These are phyloP conservation scores for Agrocybe praecox DNA, from an alignment of 768 basidiomycete species.

Conservation along the genomic window DNA sequence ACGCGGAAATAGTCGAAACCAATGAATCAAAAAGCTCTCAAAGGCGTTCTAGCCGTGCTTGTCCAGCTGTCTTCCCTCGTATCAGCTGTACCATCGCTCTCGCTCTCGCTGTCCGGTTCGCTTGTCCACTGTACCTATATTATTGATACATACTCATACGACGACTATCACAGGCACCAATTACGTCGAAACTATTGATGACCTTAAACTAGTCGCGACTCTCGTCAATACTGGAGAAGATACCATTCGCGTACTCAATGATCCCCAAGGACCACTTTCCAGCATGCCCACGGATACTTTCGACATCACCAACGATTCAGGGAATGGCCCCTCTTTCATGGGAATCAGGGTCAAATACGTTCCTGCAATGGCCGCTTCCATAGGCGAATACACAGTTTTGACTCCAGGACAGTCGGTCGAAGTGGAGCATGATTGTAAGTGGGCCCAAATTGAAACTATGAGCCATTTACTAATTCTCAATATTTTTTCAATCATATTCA, in stretches of 20 bases:
- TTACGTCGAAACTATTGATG: neutral
- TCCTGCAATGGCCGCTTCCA: slow-evolving; percentile 30
- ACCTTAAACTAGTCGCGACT: slow-evolving; percentile 18
- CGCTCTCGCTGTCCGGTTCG: too few relatives aligned
- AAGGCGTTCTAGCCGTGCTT: too few relatives aligned
- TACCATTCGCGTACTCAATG: slow-evolving; percentile 47
- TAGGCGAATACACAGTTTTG: slow-evolving; percentile 29
- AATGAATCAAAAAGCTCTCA: too few relatives aligned
- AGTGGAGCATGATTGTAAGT: slow-evolving; percentile 43
- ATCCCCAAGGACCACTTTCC: slow-evolving; percentile 41
- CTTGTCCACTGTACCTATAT: too few relatives aligned
- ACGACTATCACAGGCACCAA: neutral
- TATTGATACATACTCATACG: too few relatives aligned
- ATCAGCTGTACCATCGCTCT: too few relatives aligned
- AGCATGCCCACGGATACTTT: slow-evolving; percentile 46
- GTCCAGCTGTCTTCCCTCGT: too few relatives aligned
- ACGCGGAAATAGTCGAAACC: too few relatives aligned
- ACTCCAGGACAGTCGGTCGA: slow-evolving; percentile 17
- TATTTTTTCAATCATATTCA: slow-evolving; percentile 17
- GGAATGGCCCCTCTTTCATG: slow-evolving; percentile 39
- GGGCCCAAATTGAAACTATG: too few relatives aligned
- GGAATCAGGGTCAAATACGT: slow-evolving; percentile 48
- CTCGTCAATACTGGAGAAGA: slow-evolving; percentile 52
- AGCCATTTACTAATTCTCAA: too few relatives aligned
- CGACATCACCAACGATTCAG: slow-evolving; percentile 33